Evolutionary conservation across 257 asterid genomes (phyloP), one percentile per base, ranked within the genome.

Genomic region (Vinca minor): DNA sequence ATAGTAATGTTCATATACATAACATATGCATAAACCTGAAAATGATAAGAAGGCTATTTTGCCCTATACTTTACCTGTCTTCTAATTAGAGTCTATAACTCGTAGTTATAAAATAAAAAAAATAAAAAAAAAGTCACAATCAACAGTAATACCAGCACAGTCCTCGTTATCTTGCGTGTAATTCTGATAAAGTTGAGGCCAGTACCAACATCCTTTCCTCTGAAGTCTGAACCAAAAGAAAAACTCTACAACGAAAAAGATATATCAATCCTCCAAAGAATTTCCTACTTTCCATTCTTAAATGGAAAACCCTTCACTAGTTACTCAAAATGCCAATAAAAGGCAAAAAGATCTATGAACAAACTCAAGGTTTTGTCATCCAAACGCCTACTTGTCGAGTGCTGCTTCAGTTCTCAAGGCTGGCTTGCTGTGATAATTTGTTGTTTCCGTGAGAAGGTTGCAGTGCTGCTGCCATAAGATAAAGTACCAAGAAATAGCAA

Each of bases 191-290:
- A 25, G 11, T 36, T 56, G 62, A 55, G 38, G 39, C 60, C 15
- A 29, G 29, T n/a, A 49, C 20, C 3, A 45, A 18, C 34, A 23
- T 50, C 57, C 29, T 50, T 50, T 4, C 38, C 36, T 26, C 38
- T 26, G n/a, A n/a, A n/a, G n/a, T n/a, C n/a, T n/a, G 11, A 44
- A 39, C 14, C 13, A 18, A 28, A 20, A 14, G 10, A 0, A 45
- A 12, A 63, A 0, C 53, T 62, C 35, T 69, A 26, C 57, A 28
- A 61, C n/a, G 46, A n/a, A 50, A 61, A 14, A 26, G 5, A 10
- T n/a, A n/a, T n/a, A 26, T 12, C 42, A 54, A 8, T 66, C 42
- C 39, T 7, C 56, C 44, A 61, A 71, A 47, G 62, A 64, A 58
- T 45, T 64, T 71, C 59, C 56, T 36, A 25, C 0, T 36, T 20